Evolutionary conservation across 2,329 filamentous ascomycete genomes (phyloP), one percentile per base, ranked within the genome.

Genomic region (Diaporthe aspalathi): DNA sequence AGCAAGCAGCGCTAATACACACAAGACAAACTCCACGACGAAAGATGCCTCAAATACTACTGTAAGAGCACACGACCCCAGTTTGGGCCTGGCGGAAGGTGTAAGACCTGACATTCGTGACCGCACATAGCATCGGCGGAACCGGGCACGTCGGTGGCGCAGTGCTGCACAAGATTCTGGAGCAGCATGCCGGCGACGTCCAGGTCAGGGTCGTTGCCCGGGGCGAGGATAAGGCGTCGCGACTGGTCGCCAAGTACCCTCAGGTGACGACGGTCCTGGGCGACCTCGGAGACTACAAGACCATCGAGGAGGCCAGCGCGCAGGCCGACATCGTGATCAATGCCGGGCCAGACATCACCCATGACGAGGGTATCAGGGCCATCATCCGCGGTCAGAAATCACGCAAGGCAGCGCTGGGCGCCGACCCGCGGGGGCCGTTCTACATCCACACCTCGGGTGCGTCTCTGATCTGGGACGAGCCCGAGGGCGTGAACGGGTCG

Each of bases 111-210:
- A 68, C 66, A 50, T 9, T 43, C 29, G 43, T 17, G 45, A 16
- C 79, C 72, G 24, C 75, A 70, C 75, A 70, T 43, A 80, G 71
- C 22, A 80, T 75, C 8, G 78, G 76, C n/a, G 79, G 78, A 16
- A 75, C 72, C 9, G 74, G 74, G 66, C 74, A 75, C 53, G 60
- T 75, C 14, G 74, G 74, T n/a, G 74, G 74, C 54, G 72, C 72
- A 5, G 60, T 75, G 14, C 71, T 75, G 27, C 71, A 75, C 49
- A 71, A 71, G 45, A 47, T 75, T 22, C 52, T 72, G 20, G 35
- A 70, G 53, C 65, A 72, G 43, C 43, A 71, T n/a, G 50, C 72
- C 8, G 56, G 38, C 14, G 60, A 72, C 20, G 60, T 71, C 8
- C 50, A 53, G n/a, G 43, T 75, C 14, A 72, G 68, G 43, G 71